Percentiles rank a stretch among this genome's conserved stretches.
Conservation (phyloP, 768 basidiomycete species). For the Fomitopsis serialis region DNA sequence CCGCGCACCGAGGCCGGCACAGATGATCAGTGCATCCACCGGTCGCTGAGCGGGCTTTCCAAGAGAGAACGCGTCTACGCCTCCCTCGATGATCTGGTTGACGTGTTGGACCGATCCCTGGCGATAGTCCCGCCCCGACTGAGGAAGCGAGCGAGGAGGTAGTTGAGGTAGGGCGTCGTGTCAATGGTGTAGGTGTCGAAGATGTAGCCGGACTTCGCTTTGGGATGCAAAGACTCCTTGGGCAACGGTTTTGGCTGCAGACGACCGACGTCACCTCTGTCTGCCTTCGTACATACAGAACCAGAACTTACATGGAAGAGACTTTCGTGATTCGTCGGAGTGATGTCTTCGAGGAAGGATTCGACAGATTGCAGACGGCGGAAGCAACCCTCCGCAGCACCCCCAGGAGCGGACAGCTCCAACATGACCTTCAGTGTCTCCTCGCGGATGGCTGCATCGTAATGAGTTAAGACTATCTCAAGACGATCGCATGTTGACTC, state of each 20-base stretch:
- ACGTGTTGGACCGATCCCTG: constrained; percentile 65
- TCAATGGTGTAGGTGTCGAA: constrained; percentile 72
- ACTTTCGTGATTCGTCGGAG: too few relatives aligned
- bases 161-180: constrained; percentile 54
- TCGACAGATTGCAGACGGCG: constrained; percentile 59
- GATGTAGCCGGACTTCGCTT: constrained; percentile 42
- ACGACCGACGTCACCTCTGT: constrained; percentile 13
- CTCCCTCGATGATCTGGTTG: constrained; percentile 62
- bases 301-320: constrained; percentile 22
- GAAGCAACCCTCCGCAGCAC: constrained; percentile 55
- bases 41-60: constrained; percentile 6
- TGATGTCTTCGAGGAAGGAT: constrained; percentile 33
- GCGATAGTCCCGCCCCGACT: constrained; percentile 55
- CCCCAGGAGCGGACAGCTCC: constrained; percentile 59
- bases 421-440: constrained; percentile 76
- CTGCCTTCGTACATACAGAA: too few relatives aligned
- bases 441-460: constrained; percentile 50
- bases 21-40: constrained; percentile 58
- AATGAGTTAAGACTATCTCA: not conserved
- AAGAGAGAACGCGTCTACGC: constrained; percentile 22
- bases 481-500: constrained; percentile 9
- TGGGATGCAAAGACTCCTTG: constrained; percentile 34
- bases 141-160: constrained; percentile 56
- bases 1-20: constrained; percentile 59
- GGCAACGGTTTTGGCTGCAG: constrained; percentile 40